Evolutionary conservation across 1,284 basidiomycete species (phyloP), one percentile per base, ranked within the genome.

Genomic region (Ganoderma lucidum): DNA sequence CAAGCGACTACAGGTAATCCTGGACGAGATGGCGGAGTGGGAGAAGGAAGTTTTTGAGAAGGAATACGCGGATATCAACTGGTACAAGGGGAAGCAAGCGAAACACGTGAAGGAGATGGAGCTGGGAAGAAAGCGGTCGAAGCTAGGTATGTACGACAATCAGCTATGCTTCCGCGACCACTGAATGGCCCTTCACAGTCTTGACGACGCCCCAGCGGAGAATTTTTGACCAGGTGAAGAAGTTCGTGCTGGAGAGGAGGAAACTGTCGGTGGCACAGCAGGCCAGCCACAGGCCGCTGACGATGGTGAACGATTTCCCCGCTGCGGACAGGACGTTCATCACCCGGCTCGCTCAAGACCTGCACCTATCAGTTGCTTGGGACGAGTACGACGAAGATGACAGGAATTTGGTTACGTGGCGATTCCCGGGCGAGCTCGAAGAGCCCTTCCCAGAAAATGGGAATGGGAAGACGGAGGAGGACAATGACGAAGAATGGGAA

Each of bases 41-140:
- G 98, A 99, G 81, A 85, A 88, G 71, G 95, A 97, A 71, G 86
- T 95, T 8, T 99, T 98, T 73, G 92, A 97, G 84, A 92, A 91
- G 81, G 96, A 98, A 78, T 94, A 93, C 74, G 89, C 92, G 9
- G 97, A 98, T 79, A 75, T 90, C 72, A 95, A 92, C 75, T 97
- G 96, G 93, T 93, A 92, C 79, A 96, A 95, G 81, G 95, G 95
- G 15, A 96, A 96, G 81, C 95, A 96, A 77, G 82, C 83, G 44
- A 94, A 92, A 78, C 87, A 92, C 75, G 83, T 89, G 55, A 87
- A 89, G 70, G 86, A 88, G 75, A 83, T 87, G 80, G 89, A 90
- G 73, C 75, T 79, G 65, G 86, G 81, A 9, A 80, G 82, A 70
- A 88, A 84, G 74, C 83, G 84, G 64, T 79, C 83, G 15, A 83